Evolutionary conservation across 2,329 filamentous ascomycete species (phyloP), one percentile per base, ranked within the genome.

Genomic region (Penicillium sp.): DNA sequence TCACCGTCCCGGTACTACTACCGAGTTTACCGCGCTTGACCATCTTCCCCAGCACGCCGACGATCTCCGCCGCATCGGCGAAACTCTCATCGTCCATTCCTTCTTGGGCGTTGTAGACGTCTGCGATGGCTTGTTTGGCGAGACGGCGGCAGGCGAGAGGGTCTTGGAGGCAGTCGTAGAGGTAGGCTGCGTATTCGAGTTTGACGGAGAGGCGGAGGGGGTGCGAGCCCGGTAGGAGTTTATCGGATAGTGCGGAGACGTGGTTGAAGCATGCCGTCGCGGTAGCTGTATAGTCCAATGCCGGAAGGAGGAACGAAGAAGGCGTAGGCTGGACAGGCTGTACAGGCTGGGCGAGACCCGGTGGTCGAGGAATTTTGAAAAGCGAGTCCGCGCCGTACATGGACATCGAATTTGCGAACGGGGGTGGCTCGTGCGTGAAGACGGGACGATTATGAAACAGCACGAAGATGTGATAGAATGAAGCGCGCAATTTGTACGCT

Each of bases 51-150:
- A 97, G 74, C 0, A 94, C 87, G 1, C 89, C 88, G 8, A 97
- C 92, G 11, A 97, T 81, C 66, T 93, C 89, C 54, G 91, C 92
- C 0, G 92, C 91, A 71, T 97, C 94, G 61, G 89, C 86, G 70
- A 97, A 99, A 79, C 94, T 95, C 62, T 95, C 91, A 67, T 97
- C 92, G 55, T 95, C 91, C 86, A 97, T 93, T 18, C 90, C 91
- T 72, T 97, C 92, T 49, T 89, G 86, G 1, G 92, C 91, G 54
- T 92, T 89, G 69, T 97, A 97, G 1, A 97, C 93, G 65, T 96
- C 91, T 40, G 89, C 83, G 57, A 97, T 94, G 3, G 92, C 91
- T 36, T 87, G 83, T 66, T 90, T 88, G 10, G 94, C 93, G 13
- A 97, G 74, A 50, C 84, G 83, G 31, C 92, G 83, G 48, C 91